Conservation (phyloP, 805 yeast genomes). For the Kodamaea nitidulidarum region DNA sequence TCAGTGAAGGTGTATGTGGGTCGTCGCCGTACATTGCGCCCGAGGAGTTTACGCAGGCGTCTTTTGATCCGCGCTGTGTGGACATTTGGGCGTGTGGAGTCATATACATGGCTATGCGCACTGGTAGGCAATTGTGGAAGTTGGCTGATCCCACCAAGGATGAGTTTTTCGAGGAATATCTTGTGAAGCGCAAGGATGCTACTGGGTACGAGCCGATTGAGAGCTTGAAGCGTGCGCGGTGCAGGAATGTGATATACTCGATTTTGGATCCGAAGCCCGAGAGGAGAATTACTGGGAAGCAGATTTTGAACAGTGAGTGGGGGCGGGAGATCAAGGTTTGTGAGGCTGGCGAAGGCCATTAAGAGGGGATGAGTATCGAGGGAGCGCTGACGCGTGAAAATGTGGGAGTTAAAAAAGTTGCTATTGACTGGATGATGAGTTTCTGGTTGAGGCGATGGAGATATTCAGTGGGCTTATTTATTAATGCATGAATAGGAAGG, state of each 20-base stretch:
- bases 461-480: conserved; percentile 4
- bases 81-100: conserved; percentile 95
- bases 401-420: too few relatives aligned
- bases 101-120: conserved; percentile 88
- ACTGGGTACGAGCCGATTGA: conserved; percentile 93
- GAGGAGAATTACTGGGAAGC: conserved; percentile 83
- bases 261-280: conserved; percentile 88
- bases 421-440: too few relatives aligned
- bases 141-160: conserved; percentile 71
- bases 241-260: conserved; percentile 90
- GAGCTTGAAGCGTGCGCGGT: conserved; percentile 73
- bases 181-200: conserved; percentile 73
- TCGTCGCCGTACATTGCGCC: conserved; percentile 91
- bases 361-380: neutral
- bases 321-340: conserved; percentile 84
- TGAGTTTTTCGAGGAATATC: conserved; percentile 71
- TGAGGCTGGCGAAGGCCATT: conserved; percentile 54
- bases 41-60: conserved; percentile 63
- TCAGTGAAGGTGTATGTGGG: conserved; percentile 77
- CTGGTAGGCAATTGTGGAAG: conserved; percentile 92
- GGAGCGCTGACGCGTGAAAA: too few relatives aligned
- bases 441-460: too few relatives aligned
- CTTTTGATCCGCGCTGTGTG: conserved; percentile 76
- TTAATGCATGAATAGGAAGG: conserved; percentile 1
- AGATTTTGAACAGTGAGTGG: conserved; percentile 91